Evolutionary conservation across 169 alveolate genomes (phyloP).

Genomic region (Plasmodium chabaudi): DNA sequence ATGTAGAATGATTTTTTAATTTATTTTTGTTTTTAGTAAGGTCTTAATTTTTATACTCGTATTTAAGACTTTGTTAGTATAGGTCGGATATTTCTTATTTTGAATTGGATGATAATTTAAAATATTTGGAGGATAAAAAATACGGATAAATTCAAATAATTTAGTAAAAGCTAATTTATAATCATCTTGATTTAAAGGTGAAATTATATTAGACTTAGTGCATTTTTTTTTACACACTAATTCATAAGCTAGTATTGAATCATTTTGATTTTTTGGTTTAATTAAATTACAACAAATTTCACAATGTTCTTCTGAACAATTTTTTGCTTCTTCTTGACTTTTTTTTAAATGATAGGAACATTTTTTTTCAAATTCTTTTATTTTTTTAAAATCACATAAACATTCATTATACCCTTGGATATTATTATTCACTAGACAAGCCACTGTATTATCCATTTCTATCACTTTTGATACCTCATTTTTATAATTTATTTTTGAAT

Average conservation of each 20-base stretch:
- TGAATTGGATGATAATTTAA: constrained; percentile 44
- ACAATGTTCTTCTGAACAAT: constrained; percentile 70
- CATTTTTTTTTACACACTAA: constrained; percentile 68
- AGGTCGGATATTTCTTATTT: constrained; percentile 15
- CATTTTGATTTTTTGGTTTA: constrained; percentile 24
- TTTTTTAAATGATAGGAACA: constrained; percentile 70
- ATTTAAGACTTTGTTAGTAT: constrained; percentile 35
- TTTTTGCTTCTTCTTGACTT: constrained; percentile 75
- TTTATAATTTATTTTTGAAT: constrained; percentile 51
- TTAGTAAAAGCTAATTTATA: constrained; percentile 61
- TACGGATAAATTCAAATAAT: constrained; percentile 70
- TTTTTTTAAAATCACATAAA: constrained; percentile 48
- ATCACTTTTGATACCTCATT: constrained; percentile 66
- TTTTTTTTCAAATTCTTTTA: constrained; percentile 67
- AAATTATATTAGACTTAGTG: constrained; percentile 33
- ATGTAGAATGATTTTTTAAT: neutral
- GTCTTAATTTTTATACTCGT: constrained; percentile 14
- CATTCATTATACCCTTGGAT: constrained; percentile 46
- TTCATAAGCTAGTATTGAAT: constrained; percentile 63
- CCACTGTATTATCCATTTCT: constrained; percentile 60
- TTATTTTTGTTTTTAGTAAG: neutral
- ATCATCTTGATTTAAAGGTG: constrained; percentile 43
- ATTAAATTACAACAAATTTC: constrained; percentile 74
- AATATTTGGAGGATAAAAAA: constrained; percentile 62
- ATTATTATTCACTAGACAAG: constrained; percentile 36